Evolutionary conservation across 306 rosid species (phyloP).

Genomic region (Cucumis sativus): Cucumber_9930_V3 NC_026655.2:15971001-15971500

Average conservation of each 20-base stretch:
- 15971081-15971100: constrained; percentile 73
- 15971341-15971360: constrained; percentile 54
- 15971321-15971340: constrained; percentile 80
- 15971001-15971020: not conserved
- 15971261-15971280: constrained; percentile 55
- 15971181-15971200: constrained; percentile 95
- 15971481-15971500: constrained; percentile 46
- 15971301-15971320: constrained; percentile 88
- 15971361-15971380: constrained; percentile 58
- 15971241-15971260: constrained; percentile 65
- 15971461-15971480: constrained; percentile 77
- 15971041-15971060: constrained; percentile 83
- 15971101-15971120: constrained; percentile 48
- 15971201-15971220: constrained; percentile 88
- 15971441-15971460: constrained; percentile 83
- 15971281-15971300: constrained; percentile 55
- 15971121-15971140: constrained; percentile 64
- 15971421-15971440: constrained; percentile 84
- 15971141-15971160: constrained; percentile 68
- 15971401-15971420: constrained; percentile 76
- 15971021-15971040: constrained; percentile 9
- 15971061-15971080: constrained; percentile 96
- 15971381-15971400: constrained; percentile 44
- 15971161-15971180: constrained; percentile 67
- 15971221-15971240: constrained; percentile 77